Evolutionary conservation across 2,329 filamentous ascomycete species (phyloP), one percentile per base, ranked within the genome.

Genomic region (Blastomyces parvus): DNA sequence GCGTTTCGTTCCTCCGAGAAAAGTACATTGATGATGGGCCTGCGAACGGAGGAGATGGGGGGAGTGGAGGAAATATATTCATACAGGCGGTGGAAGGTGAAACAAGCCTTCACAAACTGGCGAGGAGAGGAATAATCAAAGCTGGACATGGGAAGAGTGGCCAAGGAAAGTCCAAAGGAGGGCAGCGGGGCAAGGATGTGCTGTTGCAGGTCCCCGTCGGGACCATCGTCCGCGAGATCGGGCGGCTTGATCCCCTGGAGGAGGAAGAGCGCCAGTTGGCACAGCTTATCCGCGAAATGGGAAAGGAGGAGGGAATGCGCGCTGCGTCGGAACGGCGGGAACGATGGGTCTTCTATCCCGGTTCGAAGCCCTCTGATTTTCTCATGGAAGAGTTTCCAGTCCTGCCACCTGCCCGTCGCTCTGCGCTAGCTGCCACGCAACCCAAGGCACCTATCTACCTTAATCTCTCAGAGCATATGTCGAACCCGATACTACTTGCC

Each of bases 31-130:
- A 87, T 55, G 87, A 96, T 67, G 94, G 94, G 0, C 94, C 94
- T 13, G 86, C 94, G 11, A 97, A 99, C 74, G 94, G 94, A 59
- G 94, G 94, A 64, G 91, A 99, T 73, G 94, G 94, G 52, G 94
- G 94, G 4, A 88, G 86, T 63, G 94, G 94, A 66, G 94, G 94
- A 48, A 95, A 89, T 70, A 82, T 99, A 68, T 97, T 96, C 74
- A 95, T 99, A 64, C 93, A 97, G 77, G 92, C 94, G 8, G 86
- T 96, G 1, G 86, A 89, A 62, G 91, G 91, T 64, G 89, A 97
- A 76, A 97, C 91, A 0, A 96, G 91, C 61, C 78, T 99, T 65
- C 92, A 97, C 78, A 97, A 97, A 77, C 81, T 99, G 11, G 88
- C 90, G 0, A 83, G 93, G 50, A 82, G 88, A 68, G 86, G 90